These are phyloP conservation scores for Raphanus raphanistrum DNA, from an alignment of 345 rosid genomes.

Conservation along the genomic window DNA sequence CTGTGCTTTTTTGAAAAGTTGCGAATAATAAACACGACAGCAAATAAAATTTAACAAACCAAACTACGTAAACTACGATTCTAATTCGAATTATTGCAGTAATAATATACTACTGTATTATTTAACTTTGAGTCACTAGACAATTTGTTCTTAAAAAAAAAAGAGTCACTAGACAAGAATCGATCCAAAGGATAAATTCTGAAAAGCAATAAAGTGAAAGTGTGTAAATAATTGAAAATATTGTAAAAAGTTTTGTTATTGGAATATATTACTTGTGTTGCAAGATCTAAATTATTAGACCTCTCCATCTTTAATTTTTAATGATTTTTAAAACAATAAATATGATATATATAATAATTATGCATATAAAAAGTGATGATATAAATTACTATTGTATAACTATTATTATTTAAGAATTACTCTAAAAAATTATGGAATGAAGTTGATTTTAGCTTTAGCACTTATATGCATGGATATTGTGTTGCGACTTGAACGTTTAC, in stretches of 20 bases:
- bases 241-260: not conserved
- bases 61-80: not conserved
- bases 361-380: not conserved
- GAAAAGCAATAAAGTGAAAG: slow-evolving; percentile 12
- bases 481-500: not conserved
- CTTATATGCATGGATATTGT: not conserved
- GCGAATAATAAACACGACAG: slow-evolving; percentile 7
- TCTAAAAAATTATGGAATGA: not conserved
- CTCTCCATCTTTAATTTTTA: not conserved
- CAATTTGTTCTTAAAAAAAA: not conserved
- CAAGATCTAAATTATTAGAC: not conserved
- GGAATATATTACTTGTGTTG: not conserved
- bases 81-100: not conserved
- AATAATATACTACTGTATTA: not conserved
- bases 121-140: slow-evolving; percentile 4
- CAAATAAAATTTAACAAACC: not conserved
- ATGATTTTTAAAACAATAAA: not conserved
- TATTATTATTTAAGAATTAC: not conserved
- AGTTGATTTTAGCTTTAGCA: not conserved
- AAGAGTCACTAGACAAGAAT: slow-evolving; percentile 18
- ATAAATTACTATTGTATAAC: no score
- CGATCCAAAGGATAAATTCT: slow-evolving; percentile 22
- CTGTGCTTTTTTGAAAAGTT: slow-evolving; percentile 28
- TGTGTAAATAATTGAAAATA: not conserved
- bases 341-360: no score